A percentile compares a stretch with the other conserved stretches of the same genome.
phyloP scores from a whole-genome alignment of 306 rosid genomes.

The Begonia fuchsioides region DNA sequence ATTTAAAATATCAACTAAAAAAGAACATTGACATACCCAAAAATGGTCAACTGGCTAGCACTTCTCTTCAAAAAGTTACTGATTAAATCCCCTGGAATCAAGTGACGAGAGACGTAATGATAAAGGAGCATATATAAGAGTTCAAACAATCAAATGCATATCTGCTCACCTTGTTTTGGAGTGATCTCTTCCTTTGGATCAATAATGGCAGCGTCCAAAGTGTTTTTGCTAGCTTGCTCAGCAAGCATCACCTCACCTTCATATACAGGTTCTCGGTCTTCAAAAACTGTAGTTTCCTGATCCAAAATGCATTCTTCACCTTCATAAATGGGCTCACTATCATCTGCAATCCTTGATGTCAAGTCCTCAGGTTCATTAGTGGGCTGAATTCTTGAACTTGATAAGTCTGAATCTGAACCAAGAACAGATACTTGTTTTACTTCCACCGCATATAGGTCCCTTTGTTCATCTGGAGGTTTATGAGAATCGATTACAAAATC shows the following conservation, averaged over 20 bases:
- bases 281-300: slow-evolving; percentile 26
- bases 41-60: slow-evolving; percentile 87
- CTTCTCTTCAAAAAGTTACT: slow-evolving; percentile 69
- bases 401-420: slow-evolving; percentile 35
- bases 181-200: slow-evolving; percentile 51
- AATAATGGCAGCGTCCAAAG: slow-evolving; percentile 17
- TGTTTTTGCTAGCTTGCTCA: slow-evolving; percentile 69
- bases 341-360: slow-evolving; percentile 38
- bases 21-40: slow-evolving; percentile 44
- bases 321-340: slow-evolving; percentile 88
- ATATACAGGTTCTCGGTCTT: slow-evolving; percentile 71
- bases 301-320: slow-evolving; percentile 88
- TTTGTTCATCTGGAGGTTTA: slow-evolving; percentile 26
- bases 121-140: slow-evolving; percentile 12
- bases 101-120: slow-evolving; percentile 7
- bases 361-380: slow-evolving; percentile 36
- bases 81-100: slow-evolving; percentile 65
- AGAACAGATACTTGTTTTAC: slow-evolving; percentile 23
- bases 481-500: slow-evolving; percentile 16
- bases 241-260: slow-evolving; percentile 89
- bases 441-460: slow-evolving; percentile 21
- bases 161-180: slow-evolving; percentile 55
- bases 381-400: slow-evolving; percentile 26
- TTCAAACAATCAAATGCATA: slow-evolving; percentile 7
- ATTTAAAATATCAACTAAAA: too few relatives aligned